Evolutionary conservation across 352 stramenopile species (phyloP), one percentile per base, ranked within the genome.

Genomic region (Phytophthora litchii): DNA sequence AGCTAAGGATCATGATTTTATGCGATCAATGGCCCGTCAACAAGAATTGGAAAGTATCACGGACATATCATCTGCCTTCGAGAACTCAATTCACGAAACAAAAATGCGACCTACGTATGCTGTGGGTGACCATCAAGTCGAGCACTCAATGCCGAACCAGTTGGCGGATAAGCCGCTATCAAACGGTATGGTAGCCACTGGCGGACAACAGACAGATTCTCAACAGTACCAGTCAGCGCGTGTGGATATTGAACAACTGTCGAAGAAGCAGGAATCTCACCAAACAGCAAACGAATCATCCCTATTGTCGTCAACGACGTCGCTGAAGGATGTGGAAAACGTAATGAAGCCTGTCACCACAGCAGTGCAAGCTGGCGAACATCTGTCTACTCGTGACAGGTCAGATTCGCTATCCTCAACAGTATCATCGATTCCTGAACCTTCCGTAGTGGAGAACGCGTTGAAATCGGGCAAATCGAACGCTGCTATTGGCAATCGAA

Each of bases 391-490:
- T 11, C 53, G 37, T 19, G 16, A 56, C 41, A 63, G 64, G 5
- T 52, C 60, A 21, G 72, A 89, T 32, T 91, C 81, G 6, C 50
- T 72, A 13, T 79, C 74, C 0, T 91, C 81, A 8, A 85, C 70
- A 0, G 56, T 87, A 9, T 89, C 81, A 4, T 88, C 78, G 14
- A 71, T 66, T 42, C 79, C 76, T 19, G 68, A 73, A n/a, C 62
- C 68, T 29, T 80, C 72, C 14, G 21, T 62, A 23, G 54, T 60
- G 16, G 57, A 76, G 20, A 55, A 58, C 53, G 47, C 51, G 6
- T 31, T 65, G 32, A 73, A 64, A 64, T 34, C 44, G 4, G 59
- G 37, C 4, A 16, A 51, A 45, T 54, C 56, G 21, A 37, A 27
- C 34, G 29, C 40, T 60, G 9, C 37, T 11, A 65, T 42, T 20